A percentile compares a stretch with the other conserved stretches of the same genome.
phyloP scores from a whole-genome alignment of 768 basidiomycete genomes.

The Boletus sp. region DNA sequence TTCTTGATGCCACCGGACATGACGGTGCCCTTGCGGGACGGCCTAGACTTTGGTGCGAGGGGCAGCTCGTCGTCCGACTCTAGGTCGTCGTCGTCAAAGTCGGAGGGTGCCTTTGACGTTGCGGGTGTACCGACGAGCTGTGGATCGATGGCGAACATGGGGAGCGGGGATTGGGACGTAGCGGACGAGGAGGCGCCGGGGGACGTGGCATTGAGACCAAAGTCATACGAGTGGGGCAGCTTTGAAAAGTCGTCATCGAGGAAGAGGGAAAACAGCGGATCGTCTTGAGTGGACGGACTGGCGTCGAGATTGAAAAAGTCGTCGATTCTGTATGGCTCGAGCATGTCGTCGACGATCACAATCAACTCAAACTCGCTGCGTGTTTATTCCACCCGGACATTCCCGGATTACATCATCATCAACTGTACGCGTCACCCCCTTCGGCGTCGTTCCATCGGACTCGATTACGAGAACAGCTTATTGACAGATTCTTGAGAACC shows the following conservation, averaged over 20 bases:
- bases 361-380: background rate
- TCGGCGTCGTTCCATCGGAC: background rate
- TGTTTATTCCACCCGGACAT: background rate
- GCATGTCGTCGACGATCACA: constrained; percentile 6
- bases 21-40: constrained; percentile 64
- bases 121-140: constrained; percentile 72
- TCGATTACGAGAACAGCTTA: no score
- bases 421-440: constrained; percentile 16
- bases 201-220: constrained; percentile 31
- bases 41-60: constrained; percentile 42
- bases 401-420: constrained; percentile 15
- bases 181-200: constrained; percentile 20
- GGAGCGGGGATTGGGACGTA: constrained; percentile 29
- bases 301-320: constrained; percentile 71
- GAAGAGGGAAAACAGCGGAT: constrained; percentile 44
- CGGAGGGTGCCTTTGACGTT: constrained; percentile 41
- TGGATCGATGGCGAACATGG: constrained; percentile 62
- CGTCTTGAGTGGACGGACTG: constrained; percentile 32
- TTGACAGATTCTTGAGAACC: no score
- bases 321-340: constrained; percentile 38
- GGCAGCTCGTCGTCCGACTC: constrained; percentile 32
- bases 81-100: constrained; percentile 40
- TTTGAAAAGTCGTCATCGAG: constrained; percentile 44
- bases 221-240: constrained; percentile 27
- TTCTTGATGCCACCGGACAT: constrained; percentile 74